Evolutionary conservation across 805 yeast species (phyloP).

Genomic region (Trichomonascus vanleenenianus): DNA sequence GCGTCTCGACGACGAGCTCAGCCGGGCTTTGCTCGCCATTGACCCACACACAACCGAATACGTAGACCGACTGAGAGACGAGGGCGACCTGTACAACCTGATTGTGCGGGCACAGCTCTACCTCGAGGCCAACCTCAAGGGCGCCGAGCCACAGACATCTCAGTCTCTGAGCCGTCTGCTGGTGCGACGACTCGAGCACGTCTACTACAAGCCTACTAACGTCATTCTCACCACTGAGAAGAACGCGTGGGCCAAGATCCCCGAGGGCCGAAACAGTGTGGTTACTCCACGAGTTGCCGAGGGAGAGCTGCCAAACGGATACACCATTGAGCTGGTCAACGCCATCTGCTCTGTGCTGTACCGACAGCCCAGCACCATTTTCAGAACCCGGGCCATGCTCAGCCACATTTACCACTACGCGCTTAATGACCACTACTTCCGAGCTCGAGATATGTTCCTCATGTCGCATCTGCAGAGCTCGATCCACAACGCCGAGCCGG

Average conservation of each 20-base stretch:
- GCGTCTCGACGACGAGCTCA: conserved; percentile 91
- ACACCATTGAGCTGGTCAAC: conserved; percentile 53
- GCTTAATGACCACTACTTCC: conserved; percentile 70
- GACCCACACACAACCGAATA: conserved; percentile 96
- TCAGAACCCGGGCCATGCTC: conserved; percentile 77
- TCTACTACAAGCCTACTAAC: conserved; percentile 82
- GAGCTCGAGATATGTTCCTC: conserved; percentile 83
- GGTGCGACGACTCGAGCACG: conserved; percentile 79
- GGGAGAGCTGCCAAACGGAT: conserved; percentile 27
- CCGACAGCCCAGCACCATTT: conserved; percentile 56
- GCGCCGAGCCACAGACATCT: conserved; percentile 30
- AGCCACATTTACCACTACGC: conserved; percentile 87
- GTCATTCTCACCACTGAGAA: conserved; percentile 64
- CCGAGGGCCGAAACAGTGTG: conserved; percentile 23
- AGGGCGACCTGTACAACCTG: conserved; percentile 62
- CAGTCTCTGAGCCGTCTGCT: conserved; percentile 56
- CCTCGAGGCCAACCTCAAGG: conserved; percentile 50
- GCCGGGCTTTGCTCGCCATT: conserved; percentile 74
- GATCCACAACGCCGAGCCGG: conserved; percentile 77
- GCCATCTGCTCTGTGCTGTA: conserved; percentile 57
- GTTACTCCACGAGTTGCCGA: conserved; percentile 30
- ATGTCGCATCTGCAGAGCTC: conserved; percentile 77
- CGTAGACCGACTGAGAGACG: conserved; percentile 83
- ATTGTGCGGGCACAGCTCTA: conserved; percentile 82
- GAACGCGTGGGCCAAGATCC: conserved; percentile 61